Conservation (phyloP, 2,329 filamentous ascomycete genomes). For the Talaromyces sp. region DNA sequence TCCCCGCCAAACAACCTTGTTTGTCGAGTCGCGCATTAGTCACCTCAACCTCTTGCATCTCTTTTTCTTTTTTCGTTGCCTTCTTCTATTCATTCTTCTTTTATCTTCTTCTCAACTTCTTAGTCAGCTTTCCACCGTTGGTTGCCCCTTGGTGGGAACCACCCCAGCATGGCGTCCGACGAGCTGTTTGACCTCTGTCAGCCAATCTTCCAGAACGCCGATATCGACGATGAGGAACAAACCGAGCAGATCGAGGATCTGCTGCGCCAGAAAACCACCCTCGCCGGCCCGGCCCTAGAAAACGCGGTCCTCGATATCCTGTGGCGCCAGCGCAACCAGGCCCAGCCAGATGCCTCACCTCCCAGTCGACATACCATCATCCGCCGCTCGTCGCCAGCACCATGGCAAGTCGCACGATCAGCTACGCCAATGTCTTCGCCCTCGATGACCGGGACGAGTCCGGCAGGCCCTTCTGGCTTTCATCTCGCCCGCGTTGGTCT, state of each 20-base stretch:
- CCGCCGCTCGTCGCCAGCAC: conserved; percentile 83
- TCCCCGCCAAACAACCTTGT: conserved; percentile 1
- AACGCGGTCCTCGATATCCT: conserved; percentile 81
- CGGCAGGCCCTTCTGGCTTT: conserved; percentile 79
- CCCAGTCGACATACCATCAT: conserved; percentile 82
- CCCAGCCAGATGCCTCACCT: conserved; percentile 57
- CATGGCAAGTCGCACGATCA: conserved; percentile 74
- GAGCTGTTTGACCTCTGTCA: conserved; percentile 84
- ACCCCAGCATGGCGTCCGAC: conserved; percentile 70
- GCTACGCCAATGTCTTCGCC: conserved; percentile 81
- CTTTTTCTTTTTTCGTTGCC: background rate
- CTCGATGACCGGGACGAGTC: conserved; percentile 67
- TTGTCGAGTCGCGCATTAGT: background rate
- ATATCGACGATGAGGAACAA: conserved; percentile 84
- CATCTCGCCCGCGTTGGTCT: conserved; percentile 67
- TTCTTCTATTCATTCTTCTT: background rate
- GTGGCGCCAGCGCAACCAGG: conserved; percentile 50
- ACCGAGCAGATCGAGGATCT: conserved; percentile 82
- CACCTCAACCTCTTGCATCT: background rate
- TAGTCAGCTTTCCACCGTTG: background rate
- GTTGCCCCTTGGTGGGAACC: background rate
- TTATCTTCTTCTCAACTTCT: background rate
- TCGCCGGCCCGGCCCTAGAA: conserved; percentile 71
- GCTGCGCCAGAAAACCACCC: conserved; percentile 66
- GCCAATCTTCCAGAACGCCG: conserved; percentile 71